Evolutionary conservation across 345 rosid species (phyloP), one percentile per base, ranked within the genome.

Genomic region (Citrus glauca): DNA sequence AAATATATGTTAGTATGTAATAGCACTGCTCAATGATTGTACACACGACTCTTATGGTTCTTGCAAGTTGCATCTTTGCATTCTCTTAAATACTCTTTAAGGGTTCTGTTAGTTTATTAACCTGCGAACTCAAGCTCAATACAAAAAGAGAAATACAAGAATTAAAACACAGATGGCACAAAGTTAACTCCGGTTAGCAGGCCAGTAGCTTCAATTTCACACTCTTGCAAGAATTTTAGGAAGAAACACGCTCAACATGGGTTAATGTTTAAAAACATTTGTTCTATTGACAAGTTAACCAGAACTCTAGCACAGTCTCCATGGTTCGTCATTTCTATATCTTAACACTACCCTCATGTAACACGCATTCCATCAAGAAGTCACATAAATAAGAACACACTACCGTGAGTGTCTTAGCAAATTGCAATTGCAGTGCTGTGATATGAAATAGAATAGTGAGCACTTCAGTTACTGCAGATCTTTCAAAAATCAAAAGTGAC

Each of bases 1-100:
- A 84, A 82, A 82, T 79, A 79, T 59, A 81, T 66, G 87, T 81
- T 28, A 79, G 78, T 74, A 59, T 73, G 80, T 75, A 66, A 82
- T 50, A 62, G 61, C 13, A 28, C 59, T 8, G 73, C 80, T 79
- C 80, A 78, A 77, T 13, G 50, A 45, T 13, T 45, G 50, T 45
- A 45, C 50, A 45, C 5, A 45, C 50, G 50, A 45, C 50, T 45
- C 17, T 45, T 45, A 45, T 45, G 50, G 50, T 45, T 45, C 50
- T 13, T 11, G 50, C 50, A 45, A 45, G 50, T 73, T n/a, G 61
- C 64, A 55, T 6, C 5, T 30, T 65, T 65, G 27, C 25, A 8
- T 28, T 65, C 45, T 9, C 75, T 4, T 2, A 17, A 4, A 50
- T 10, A 70, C 33, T 50, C 61, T 17, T 50, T 70, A 3, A 20